Percentiles rank a stretch among this genome's conserved stretches.
Conservation (phyloP, 441 rosid genomes). For the Aleurites moluccanus region DNA sequence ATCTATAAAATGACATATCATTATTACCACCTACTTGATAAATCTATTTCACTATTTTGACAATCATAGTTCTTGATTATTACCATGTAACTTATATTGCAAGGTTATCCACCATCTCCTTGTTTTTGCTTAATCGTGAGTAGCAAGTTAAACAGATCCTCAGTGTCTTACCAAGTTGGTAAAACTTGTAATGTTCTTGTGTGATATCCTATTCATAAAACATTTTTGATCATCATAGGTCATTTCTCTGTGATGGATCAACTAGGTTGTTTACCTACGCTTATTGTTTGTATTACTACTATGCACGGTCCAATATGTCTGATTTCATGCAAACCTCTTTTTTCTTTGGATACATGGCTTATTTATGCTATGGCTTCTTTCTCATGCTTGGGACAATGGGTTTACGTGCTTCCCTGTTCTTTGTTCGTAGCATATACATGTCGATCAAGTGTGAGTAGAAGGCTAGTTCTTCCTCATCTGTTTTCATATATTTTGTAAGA, state of each 20-base stretch:
- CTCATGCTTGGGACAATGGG: too few relatives aligned
- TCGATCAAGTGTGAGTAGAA: conserved; percentile 59
- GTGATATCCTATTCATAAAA: background rate
- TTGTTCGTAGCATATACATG: conserved; percentile 54
- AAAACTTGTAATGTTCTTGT: too few relatives aligned
- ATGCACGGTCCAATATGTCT: too few relatives aligned
- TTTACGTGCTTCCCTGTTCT: conserved; percentile 49
- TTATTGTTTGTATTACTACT: too few relatives aligned
- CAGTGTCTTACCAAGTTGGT: background rate
- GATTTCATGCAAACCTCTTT: too few relatives aligned
- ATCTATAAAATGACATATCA: background rate
- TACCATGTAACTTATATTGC: background rate
- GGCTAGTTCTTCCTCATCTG: background rate
- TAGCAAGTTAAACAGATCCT: background rate
- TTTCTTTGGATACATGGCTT: too few relatives aligned
- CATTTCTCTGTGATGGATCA: conserved; percentile 56
- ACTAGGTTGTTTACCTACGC: conserved; percentile 50
- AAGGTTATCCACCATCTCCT: background rate
- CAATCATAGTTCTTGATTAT: background rate
- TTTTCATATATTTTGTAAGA: background rate
- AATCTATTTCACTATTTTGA: background rate
- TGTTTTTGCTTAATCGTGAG: too few relatives aligned
- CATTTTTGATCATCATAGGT: conserved; percentile 25
- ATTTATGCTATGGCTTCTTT: too few relatives aligned
- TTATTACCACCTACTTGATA: background rate